Conservation (phyloP, 2,329 filamentous ascomycete species). For the Atkinsonella hypoxylon region DNA sequence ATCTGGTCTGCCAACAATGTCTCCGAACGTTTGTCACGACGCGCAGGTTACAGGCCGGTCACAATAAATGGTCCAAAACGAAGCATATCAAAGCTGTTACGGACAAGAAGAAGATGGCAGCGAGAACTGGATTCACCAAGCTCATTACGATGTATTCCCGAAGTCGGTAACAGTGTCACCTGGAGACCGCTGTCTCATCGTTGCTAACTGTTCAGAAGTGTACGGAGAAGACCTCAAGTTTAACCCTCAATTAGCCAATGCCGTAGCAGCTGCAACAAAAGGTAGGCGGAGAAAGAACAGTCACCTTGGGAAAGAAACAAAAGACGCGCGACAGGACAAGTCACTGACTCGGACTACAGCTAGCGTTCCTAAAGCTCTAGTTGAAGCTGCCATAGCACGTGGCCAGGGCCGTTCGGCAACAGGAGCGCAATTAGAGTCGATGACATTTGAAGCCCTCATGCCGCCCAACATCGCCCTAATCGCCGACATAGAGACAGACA, state of each 20-base stretch:
- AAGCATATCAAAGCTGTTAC: conserved; percentile 85
- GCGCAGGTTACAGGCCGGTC: conserved; percentile 45
- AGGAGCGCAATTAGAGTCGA: conserved; percentile 62
- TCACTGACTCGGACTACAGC: conserved; percentile 22
- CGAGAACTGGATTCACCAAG: conserved; percentile 56
- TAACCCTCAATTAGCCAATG: conserved; percentile 65
- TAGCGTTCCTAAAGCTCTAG: conserved; percentile 70
- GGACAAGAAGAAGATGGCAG: conserved; percentile 66
- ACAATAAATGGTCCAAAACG: conserved; percentile 94
- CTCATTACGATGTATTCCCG: conserved; percentile 66
- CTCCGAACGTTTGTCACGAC: conserved; percentile 36
- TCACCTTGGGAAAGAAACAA: conserved; percentile 11
- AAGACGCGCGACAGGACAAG: background rate
- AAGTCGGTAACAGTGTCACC: conserved; percentile 33
- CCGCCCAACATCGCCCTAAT: conserved; percentile 67
- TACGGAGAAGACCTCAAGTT: conserved; percentile 60
- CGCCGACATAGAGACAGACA: conserved; percentile 78
- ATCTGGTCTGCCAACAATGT: conserved; percentile 32
- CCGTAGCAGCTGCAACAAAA: conserved; percentile 70
- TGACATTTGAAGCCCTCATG: conserved; percentile 72
- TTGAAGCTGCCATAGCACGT: conserved; percentile 76
- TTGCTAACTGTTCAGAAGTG: conserved; percentile 34
- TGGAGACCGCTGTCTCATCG: background rate
- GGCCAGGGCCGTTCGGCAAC: conserved; percentile 72
- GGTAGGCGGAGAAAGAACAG: conserved; percentile 23